These are phyloP conservation scores for Saccharomycopsis sp. DNA, from an alignment of 805 yeast species.

Conservation along the genomic window DNA sequence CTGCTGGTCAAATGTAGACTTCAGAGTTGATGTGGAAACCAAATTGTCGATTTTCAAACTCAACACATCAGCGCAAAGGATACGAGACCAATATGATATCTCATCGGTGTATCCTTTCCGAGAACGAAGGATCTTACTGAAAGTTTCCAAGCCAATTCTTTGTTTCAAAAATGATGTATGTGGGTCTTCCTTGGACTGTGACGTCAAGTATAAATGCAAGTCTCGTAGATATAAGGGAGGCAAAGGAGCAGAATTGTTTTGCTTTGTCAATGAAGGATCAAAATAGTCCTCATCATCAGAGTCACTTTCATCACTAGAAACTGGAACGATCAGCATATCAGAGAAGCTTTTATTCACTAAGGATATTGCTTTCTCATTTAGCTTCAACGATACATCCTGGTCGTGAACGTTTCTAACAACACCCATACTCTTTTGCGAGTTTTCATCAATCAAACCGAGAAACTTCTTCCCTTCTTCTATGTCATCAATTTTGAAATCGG, in stretches of 20 bases:
- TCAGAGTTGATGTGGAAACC: slow-evolving; percentile 1
- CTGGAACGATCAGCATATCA: too few species aligned
- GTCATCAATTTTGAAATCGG: too few species aligned
- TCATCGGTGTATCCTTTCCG: slow-evolving; percentile 10
- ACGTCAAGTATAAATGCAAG: slow-evolving; percentile 13
- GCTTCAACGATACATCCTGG: not conserved
- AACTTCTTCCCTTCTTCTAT: too few species aligned
- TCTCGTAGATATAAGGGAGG: slow-evolving; percentile 19
- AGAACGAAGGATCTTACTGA: slow-evolving; percentile 11
- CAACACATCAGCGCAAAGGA: slow-evolving; percentile 9
- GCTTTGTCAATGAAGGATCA: slow-evolving; percentile 18
- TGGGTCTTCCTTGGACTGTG: slow-evolving; percentile 15
- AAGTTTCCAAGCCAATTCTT: slow-evolving; percentile 10
- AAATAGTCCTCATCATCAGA: slow-evolving; percentile 20
- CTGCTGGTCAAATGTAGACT: not conserved
- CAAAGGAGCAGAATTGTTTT: slow-evolving; percentile 15
- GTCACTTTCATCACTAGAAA: slow-evolving; percentile 16
- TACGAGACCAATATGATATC: slow-evolving; percentile 15
- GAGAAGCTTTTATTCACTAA: not conserved
- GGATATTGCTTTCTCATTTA: not conserved
- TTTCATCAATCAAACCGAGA: too few species aligned
- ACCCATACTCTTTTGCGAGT: not conserved
- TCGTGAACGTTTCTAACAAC: too few species aligned
- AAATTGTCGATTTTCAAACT: slow-evolving; percentile 11
- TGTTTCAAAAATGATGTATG: slow-evolving; percentile 11